phyloP scores from a whole-genome alignment of 1,284 basidiomycete genomes.

The Phlebopus sp. region DNA sequence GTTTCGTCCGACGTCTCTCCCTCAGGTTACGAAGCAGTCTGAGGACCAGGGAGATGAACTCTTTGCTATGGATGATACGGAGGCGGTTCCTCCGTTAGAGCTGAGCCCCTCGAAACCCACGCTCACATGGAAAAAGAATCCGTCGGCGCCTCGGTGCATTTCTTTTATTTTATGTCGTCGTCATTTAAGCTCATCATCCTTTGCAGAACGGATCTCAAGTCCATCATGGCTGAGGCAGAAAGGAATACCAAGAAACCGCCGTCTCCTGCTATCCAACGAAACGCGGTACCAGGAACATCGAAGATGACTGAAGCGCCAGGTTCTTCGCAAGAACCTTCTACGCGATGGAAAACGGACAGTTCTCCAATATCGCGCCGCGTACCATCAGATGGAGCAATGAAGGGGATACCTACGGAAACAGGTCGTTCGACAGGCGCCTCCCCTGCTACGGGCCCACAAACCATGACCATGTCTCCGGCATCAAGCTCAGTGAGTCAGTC shows the following conservation, averaged over 20 bases:
- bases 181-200: not conserved
- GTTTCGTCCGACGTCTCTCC: constrained; percentile 13
- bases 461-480: not conserved
- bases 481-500: constrained; percentile 7
- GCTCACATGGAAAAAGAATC: constrained; percentile 43
- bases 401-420: constrained; percentile 1
- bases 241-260: constrained; percentile 21
- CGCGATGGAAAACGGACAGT: constrained; percentile 4
- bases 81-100: constrained; percentile 8
- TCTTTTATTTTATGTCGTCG: not conserved
- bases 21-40: not conserved
- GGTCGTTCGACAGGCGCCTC: not conserved
- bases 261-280: not conserved
- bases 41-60: constrained; percentile 41
- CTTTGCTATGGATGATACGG: constrained; percentile 40
- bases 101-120: constrained; percentile 1
- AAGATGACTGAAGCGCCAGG: not conserved
- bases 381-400: constrained; percentile 5
- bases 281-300: not conserved
- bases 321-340: constrained; percentile 2
- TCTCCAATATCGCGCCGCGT: constrained; percentile 7
- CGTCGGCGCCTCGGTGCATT: constrained; percentile 41
- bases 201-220: constrained; percentile 74
- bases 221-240: constrained; percentile 82
- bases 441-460: not conserved